Conservation (phyloP, 192 early-diverging fungal genomes). For the Polychytrium aggregatum region DNA sequence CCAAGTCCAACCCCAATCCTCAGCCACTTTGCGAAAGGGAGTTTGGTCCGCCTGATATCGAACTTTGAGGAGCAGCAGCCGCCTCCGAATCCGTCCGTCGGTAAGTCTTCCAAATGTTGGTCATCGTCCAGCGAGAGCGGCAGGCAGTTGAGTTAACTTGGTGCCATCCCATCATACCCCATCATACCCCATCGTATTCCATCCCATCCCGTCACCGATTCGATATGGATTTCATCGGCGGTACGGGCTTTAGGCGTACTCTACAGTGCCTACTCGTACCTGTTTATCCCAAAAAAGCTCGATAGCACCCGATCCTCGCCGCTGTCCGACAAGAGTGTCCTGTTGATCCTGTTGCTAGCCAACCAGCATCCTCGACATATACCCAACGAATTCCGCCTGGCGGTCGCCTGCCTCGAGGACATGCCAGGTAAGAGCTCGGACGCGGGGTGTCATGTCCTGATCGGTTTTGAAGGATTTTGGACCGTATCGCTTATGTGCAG, state of each 20-base stretch:
- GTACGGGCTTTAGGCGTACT: slow-evolving; percentile 31
- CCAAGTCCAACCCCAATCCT: not conserved
- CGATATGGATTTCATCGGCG: not conserved
- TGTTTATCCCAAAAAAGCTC: slow-evolving; percentile 41
- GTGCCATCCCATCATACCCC: too few species aligned
- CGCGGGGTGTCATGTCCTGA: too few species aligned
- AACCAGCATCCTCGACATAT: slow-evolving; percentile 17
- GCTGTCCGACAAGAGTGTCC: slow-evolving; percentile 48
- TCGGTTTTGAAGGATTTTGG: too few species aligned
- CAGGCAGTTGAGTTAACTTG: not conserved
- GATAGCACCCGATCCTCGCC: slow-evolving; percentile 34
- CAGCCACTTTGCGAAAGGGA: slow-evolving; percentile 47
- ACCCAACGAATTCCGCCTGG: slow-evolving; percentile 24
- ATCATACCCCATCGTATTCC: too few species aligned
- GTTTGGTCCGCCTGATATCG: slow-evolving; percentile 35
- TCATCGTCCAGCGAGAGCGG: not conserved
- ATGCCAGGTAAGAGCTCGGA: slow-evolving; percentile 35
- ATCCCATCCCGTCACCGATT: too few species aligned
- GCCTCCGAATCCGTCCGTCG: slow-evolving; percentile 17
- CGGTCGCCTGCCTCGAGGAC: slow-evolving; percentile 27
- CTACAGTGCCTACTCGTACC: slow-evolving; percentile 56
- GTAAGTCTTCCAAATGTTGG: too few species aligned
- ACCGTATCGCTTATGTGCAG: too few species aligned
- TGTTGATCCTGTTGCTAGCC: slow-evolving; percentile 45
- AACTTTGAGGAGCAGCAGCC: slow-evolving; percentile 42